Base-by-base conservation (phyloP, 305 asterid genomes). In the Stenogyne calaminthoides region DNA sequence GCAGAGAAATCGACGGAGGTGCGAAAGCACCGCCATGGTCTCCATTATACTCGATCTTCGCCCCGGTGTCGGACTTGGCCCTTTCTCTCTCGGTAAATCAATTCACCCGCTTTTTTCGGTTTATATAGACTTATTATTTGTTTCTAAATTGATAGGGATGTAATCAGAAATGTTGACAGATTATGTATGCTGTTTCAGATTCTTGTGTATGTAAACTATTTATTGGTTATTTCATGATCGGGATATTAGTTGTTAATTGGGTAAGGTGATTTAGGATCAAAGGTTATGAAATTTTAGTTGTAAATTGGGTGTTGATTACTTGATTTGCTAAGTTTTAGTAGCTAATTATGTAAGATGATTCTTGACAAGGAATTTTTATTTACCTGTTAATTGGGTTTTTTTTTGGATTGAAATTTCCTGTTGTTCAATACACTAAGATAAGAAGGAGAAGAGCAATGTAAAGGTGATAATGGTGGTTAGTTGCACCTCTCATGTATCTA, bases 41-140 rank as follows among this genome's bases (percentile, higher is more conserved):
- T 81, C 85, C 70, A 84, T 84, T 78, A 67, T 76, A 55, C 82
- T 84, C 10, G 88, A 84, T 77, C 85, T 84, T 65, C 84, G 88
- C 15, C 85, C 88, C 32, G 88, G 88, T 20, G 73, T 36, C 39
- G 85, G 88, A 36, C 61, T 84, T 22, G 88, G 85, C 39, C 85
- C 82, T 5, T 84, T 81, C 75, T 51, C 84, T 5, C 82, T 84
- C 12, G 84, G 88, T 84, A 79, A 70, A 61, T 20, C 5, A 5
- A 22, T 22, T 36, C 8, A 0, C 60, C 32, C 18, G 2, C 15
- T 14, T 39, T 34, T 22, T 7, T 12, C 37, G 27, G 42, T 16
- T 7, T 54, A 0, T 9, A 19, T 55, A 25, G 60, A 8, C 20
- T 55, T 55, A 9, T 20, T 9, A 1, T 55, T 20, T 19, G 1